Base-by-base conservation (phyloP, 768 basidiomycete species). In the Mycena belliarum region DNA sequence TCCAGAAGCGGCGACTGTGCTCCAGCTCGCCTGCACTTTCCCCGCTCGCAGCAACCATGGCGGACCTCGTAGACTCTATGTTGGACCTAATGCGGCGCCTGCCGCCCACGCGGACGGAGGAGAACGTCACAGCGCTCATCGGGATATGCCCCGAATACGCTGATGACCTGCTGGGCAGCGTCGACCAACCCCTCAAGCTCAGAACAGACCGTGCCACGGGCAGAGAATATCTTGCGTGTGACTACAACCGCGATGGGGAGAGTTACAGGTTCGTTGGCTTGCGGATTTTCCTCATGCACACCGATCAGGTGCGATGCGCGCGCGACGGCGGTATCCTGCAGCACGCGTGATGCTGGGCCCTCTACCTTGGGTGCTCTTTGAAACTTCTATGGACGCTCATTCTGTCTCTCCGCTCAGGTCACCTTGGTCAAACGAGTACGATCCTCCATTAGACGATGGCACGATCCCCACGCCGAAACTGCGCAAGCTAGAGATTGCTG, bases 371-470 rank as follows among this genome's bases (percentile, higher is more conserved):
- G 21, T 24, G n/a, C 20, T 21, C 37, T 28, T 35, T 28, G 32
- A 42, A 29, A 33, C 43, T 35, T 50, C 18, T 23, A 44, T 35
- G 47, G 21, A 33, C 43, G 56, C 49, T 44, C 37, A 48, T 45
- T 60, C 29, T 42, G 14, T 63, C 32, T 45, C 38, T 16, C 59
- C n/a, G 47, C 42, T 2, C 57, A 99, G 96, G 67, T 99, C 97
- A 3, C 97, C 97, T 9, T 98, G 96, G 95, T 95, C 95, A 23
- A 99, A 98, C 70, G 88, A 91, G 69, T 99, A 98, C 69, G 88
- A 94, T 61, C 92, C 95, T 23, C 89, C 89, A 2, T 72, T 94
- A 43, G 88, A 95, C 20, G 93, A 96, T 62, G 96, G 93, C 2
- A 95, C 95, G 4, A 76, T 84, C 2, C 97, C 97, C 0, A 86